phyloP scores from a whole-genome alignment of 2,329 filamentous ascomycete genomes.

The Corniculantispora saksenae region DNA sequence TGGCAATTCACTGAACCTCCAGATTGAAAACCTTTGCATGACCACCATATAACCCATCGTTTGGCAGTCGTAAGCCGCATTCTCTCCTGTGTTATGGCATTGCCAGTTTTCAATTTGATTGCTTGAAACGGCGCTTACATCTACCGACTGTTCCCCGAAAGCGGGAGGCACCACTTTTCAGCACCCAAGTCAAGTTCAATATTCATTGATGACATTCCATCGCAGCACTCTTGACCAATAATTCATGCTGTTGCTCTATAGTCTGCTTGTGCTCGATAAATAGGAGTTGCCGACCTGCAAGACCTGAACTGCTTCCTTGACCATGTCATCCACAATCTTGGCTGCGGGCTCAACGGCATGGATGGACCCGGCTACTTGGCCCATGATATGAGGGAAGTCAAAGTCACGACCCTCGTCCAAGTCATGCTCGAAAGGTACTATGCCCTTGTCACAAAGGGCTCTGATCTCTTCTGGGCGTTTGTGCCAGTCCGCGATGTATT shows the following conservation, averaged over 20 bases:
- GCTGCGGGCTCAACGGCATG: conserved; percentile 75
- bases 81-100: too few relatives aligned
- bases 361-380: conserved; percentile 83
- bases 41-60: too few relatives aligned
- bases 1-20: too few relatives aligned
- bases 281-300: conserved; percentile 64
- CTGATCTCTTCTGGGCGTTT: conserved; percentile 71
- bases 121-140: too few relatives aligned
- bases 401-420: conserved; percentile 80
- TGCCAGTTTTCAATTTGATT: too few relatives aligned
- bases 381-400: conserved; percentile 89
- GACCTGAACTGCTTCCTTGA: conserved; percentile 70
- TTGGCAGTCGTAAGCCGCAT: too few relatives aligned
- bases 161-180: too few relatives aligned
- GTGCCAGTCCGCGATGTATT: conserved; percentile 84
- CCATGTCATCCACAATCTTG: conserved; percentile 90
- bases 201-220: neutral
- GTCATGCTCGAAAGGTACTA: conserved; percentile 82
- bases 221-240: neutral
- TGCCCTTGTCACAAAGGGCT: conserved; percentile 71
- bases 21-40: too few relatives aligned
- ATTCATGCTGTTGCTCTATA: conserved; percentile 29
- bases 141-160: too few relatives aligned
- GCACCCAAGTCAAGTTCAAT: too few relatives aligned
- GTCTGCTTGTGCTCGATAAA: conserved; percentile 49